Evolutionary conservation across 2,329 filamentous ascomycete species (phyloP).

Genomic region (Cytospora paraplurivora): DNA sequence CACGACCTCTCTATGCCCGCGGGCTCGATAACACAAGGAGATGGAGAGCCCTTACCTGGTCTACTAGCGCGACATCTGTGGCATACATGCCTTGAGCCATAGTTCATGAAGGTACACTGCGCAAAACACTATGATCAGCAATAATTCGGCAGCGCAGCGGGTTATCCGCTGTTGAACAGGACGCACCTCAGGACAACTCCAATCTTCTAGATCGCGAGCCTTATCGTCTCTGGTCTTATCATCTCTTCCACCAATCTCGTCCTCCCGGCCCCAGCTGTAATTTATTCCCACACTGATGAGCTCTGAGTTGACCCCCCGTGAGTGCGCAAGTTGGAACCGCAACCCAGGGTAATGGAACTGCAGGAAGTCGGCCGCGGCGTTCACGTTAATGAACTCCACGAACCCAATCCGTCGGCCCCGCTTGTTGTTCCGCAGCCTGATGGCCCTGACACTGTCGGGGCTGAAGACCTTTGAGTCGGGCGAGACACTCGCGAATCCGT

Average conservation of each 20-base stretch:
- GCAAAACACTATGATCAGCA: background rate
- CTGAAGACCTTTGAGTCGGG: slow-evolving; percentile 27
- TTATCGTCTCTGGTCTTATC: slow-evolving; percentile 17
- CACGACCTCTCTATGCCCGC: background rate
- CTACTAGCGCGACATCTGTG: slow-evolving; percentile 59
- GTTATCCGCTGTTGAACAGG: too few relatives aligned
- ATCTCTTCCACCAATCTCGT: slow-evolving; percentile 29
- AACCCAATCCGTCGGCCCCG: slow-evolving; percentile 41
- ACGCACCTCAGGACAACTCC: slow-evolving; percentile 43
- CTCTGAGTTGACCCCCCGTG: slow-evolving; percentile 36
- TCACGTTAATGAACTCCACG: slow-evolving; percentile 44
- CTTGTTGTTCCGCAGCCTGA: slow-evolving; percentile 30
- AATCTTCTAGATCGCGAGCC: slow-evolving; percentile 39
- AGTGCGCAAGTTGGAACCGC: slow-evolving; percentile 38
- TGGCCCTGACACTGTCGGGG: slow-evolving; percentile 27
- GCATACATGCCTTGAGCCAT: slow-evolving; percentile 56
- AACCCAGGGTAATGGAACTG: slow-evolving; percentile 42
- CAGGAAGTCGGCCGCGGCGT: slow-evolving; percentile 44
- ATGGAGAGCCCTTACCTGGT: slow-evolving; percentile 45
- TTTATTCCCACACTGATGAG: slow-evolving; percentile 38
- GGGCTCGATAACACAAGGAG: too few relatives aligned
- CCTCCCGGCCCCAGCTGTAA: slow-evolving; percentile 41
- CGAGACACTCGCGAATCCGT: slow-evolving; percentile 30
- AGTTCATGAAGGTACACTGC: slow-evolving; percentile 60
- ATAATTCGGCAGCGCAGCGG: background rate